Conservation (phyloP, 768 basidiomycete species). For the Russula vinacea region DNA sequence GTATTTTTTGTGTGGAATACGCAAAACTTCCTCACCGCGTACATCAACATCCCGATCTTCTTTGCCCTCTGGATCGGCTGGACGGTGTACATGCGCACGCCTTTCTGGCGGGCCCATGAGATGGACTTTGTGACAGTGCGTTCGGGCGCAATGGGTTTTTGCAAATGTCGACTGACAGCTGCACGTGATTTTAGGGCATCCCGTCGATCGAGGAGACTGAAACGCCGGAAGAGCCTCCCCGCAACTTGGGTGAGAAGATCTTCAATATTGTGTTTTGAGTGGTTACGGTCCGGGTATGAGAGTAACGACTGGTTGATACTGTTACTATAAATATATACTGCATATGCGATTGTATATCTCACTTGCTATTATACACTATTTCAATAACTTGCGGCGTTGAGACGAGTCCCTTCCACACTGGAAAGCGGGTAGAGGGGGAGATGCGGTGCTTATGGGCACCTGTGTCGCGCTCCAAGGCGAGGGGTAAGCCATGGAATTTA, state of each 20-base stretch:
- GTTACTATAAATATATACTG: background rate
- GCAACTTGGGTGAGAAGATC: slow-evolving; percentile 50
- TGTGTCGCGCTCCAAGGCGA: background rate
- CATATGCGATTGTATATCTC: background rate
- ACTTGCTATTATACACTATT: background rate
- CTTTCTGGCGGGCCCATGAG: slow-evolving; percentile 53
- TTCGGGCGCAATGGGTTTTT: background rate
- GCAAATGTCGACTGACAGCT: background rate
- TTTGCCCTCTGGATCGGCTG: slow-evolving; percentile 45
- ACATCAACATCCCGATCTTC: slow-evolving; percentile 45
- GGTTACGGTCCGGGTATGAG: no score
- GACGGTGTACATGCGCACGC: slow-evolving; percentile 42
- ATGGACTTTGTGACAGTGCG: slow-evolving; percentile 69
- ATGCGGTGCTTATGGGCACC: background rate
- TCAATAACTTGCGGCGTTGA: background rate
- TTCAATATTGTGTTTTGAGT: slow-evolving; percentile 50
- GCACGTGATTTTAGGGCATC: slow-evolving; percentile 46
- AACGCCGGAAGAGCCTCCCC: slow-evolving; percentile 47
- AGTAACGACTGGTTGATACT: no score
- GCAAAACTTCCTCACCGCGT: slow-evolving; percentile 49
- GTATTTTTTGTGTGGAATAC: slow-evolving; percentile 66
- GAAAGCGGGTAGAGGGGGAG: background rate
- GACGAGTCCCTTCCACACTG: background rate
- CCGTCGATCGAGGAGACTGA: slow-evolving; percentile 71
- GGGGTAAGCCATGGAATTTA: slow-evolving; percentile 46